Evolutionary conservation across 306 rosid species (phyloP).

Genomic region (Potentilla sterilis): DNA sequence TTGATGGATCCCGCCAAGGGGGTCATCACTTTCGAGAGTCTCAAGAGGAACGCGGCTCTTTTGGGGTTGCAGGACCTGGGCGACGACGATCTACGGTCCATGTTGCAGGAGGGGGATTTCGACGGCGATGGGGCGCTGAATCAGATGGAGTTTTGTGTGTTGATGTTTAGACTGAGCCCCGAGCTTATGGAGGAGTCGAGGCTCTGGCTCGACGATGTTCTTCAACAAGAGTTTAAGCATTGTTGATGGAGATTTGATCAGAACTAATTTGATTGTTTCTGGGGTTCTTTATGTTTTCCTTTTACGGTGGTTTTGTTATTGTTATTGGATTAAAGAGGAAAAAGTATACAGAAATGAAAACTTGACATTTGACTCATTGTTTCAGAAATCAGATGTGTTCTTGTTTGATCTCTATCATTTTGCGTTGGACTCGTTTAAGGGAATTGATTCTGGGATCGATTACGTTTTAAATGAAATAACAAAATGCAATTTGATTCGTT

Average conservation of each 20-base stretch:
- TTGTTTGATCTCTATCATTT: neutral
- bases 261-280: neutral
- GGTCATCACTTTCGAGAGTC: slow-evolving; percentile 75
- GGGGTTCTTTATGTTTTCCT: neutral
- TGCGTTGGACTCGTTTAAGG: neutral
- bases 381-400: neutral
- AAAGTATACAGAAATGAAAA: neutral
- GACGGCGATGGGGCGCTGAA: slow-evolving; percentile 85
- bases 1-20: slow-evolving; percentile 52
- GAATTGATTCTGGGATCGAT: neutral
- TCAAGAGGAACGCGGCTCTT: slow-evolving; percentile 62
- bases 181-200: slow-evolving; percentile 72
- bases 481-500: neutral
- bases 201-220: slow-evolving; percentile 55
- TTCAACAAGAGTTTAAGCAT: slow-evolving; percentile 46
- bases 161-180: slow-evolving; percentile 92
- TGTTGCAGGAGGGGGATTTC: slow-evolving; percentile 74
- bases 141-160: slow-evolving; percentile 82
- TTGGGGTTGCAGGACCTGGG: slow-evolving; percentile 59
- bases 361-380: neutral
- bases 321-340: neutral
- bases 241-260: slow-evolving; percentile 10
- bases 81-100: slow-evolving; percentile 64
- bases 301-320: neutral
- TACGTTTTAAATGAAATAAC: neutral